A percentile compares a stretch with the other conserved stretches of the same genome.
phyloP scores from a whole-genome alignment of 148 eudicot genomes.

The Mesembryanthemum crystallinum region DNA sequence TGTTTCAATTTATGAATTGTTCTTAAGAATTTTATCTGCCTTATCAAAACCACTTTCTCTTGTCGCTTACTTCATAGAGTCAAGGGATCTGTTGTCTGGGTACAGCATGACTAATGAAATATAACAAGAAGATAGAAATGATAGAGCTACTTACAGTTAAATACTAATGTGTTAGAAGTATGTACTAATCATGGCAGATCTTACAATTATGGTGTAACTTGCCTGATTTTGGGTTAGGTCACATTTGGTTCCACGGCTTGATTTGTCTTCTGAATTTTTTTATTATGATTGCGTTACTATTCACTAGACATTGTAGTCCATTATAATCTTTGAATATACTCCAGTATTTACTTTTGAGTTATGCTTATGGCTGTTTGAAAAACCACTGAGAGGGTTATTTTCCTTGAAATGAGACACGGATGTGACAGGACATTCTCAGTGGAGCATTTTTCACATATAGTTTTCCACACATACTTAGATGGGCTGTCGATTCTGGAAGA shows the following conservation, averaged over 20 bases:
- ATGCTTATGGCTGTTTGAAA: background rate
- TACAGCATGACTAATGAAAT: too few relatives aligned
- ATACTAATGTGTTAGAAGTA: background rate
- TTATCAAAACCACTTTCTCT: too few relatives aligned
- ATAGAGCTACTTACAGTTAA: too few relatives aligned
- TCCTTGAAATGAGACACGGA: background rate
- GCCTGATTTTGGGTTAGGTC: background rate
- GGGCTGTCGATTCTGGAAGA: constrained; percentile 8
- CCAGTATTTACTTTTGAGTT: background rate
- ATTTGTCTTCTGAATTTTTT: too few relatives aligned
- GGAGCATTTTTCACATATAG: background rate
- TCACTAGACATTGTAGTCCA: too few relatives aligned
- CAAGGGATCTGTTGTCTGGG: too few relatives aligned
- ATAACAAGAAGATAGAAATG: too few relatives aligned
- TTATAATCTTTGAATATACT: too few relatives aligned
- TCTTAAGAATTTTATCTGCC: too few relatives aligned
- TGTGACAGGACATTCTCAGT: constrained; percentile 3
- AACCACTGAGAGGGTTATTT: background rate
- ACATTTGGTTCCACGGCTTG: background rate
- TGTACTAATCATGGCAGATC: background rate
- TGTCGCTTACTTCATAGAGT: too few relatives aligned
- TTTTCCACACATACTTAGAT: background rate
- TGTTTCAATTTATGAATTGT: background rate
- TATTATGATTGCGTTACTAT: too few relatives aligned
- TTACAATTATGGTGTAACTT: background rate